Evolutionary conservation across 2,329 filamentous ascomycete genomes (phyloP).

Genomic region (Pseudocercospora crystallina): DNA sequence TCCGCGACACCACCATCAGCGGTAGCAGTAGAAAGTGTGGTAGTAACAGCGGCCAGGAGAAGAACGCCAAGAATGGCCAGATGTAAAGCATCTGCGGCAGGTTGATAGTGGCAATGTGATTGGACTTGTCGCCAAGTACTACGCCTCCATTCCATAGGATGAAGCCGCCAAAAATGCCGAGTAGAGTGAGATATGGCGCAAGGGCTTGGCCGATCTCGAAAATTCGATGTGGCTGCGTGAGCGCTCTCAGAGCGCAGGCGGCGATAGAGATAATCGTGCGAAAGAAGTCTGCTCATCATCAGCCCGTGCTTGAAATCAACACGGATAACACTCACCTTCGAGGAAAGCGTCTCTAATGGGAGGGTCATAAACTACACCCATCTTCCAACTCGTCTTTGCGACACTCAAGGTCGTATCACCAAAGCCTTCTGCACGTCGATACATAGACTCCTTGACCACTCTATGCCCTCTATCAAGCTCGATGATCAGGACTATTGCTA

Average conservation of each 20-base stretch:
- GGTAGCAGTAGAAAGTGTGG: slow-evolving; percentile 49
- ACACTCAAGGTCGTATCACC: slow-evolving; percentile 31
- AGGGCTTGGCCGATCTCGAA: slow-evolving; percentile 21
- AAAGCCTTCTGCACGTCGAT: slow-evolving; percentile 30
- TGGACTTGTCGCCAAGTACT: slow-evolving; percentile 91
- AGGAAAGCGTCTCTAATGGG: slow-evolving; percentile 49
- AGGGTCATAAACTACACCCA: slow-evolving; percentile 52
- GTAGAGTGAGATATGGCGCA: slow-evolving; percentile 58
- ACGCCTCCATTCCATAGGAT: slow-evolving; percentile 87
- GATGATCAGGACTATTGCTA: slow-evolving; percentile 49
- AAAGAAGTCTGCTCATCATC: slow-evolving; percentile 25
- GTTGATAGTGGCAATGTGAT: slow-evolving; percentile 87
- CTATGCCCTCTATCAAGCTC: slow-evolving; percentile 55
- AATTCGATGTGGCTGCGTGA: slow-evolving; percentile 31
- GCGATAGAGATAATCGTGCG: slow-evolving; percentile 61
- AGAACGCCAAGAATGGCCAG: slow-evolving; percentile 86
- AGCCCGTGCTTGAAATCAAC: not conserved
- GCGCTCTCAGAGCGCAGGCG: slow-evolving; percentile 53
- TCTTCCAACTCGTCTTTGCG: slow-evolving; percentile 38
- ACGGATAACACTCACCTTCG: slow-evolving; percentile 42
- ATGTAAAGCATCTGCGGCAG: slow-evolving; percentile 92
- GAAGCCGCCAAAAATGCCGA: slow-evolving; percentile 70
- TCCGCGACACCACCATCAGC: slow-evolving; percentile 25
- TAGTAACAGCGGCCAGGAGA: slow-evolving; percentile 76
- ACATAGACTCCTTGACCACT: slow-evolving; percentile 38